Conservation (phyloP, 495 filamentous ascomycete species). For the Amniculicola lignicola region DNA sequence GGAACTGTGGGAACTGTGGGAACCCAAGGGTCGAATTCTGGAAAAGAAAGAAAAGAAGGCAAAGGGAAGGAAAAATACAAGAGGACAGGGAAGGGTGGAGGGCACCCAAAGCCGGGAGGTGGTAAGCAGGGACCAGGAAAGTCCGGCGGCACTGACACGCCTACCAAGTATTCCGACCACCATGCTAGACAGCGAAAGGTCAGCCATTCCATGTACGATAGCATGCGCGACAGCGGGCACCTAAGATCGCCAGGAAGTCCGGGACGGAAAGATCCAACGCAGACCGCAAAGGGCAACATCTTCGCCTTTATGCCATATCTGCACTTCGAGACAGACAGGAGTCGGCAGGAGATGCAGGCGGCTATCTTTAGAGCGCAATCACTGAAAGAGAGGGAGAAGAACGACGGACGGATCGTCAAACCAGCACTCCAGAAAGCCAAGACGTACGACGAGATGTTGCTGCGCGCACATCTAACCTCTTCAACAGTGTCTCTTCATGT, state of each 20-base stretch:
- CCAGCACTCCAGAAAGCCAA: conserved; percentile 35
- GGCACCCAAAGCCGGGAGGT: no score
- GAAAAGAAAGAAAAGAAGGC: conserved; percentile 12
- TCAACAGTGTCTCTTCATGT: conserved; percentile 60
- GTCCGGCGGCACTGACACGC: conserved; percentile 21
- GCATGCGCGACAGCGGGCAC: conserved; percentile 8
- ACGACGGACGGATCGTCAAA: not conserved
- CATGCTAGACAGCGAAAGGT: conserved; percentile 7
- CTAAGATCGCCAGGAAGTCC: conserved; percentile 32
- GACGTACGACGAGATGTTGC: conserved; percentile 60
- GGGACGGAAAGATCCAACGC: conserved; percentile 27
- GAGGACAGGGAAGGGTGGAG: no score
- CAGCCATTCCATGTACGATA: not conserved
- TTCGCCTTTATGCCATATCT: conserved; percentile 68
- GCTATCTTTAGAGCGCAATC: conserved; percentile 52
- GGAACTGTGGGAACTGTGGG: no score
- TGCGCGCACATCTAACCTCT: conserved; percentile 57
- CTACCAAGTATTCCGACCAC: conserved; percentile 12
- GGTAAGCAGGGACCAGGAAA: conserved; percentile 8
- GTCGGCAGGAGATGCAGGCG: conserved; percentile 57
- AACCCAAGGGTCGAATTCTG: conserved; percentile 3
- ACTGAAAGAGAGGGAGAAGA: conserved; percentile 26
- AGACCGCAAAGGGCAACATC: conserved; percentile 47
- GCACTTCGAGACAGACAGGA: conserved; percentile 61
- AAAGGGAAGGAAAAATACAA: conserved; percentile 20